phyloP scores from a whole-genome alignment of 306 rosid genomes.

The Luffa aegyptiaca region DNA sequence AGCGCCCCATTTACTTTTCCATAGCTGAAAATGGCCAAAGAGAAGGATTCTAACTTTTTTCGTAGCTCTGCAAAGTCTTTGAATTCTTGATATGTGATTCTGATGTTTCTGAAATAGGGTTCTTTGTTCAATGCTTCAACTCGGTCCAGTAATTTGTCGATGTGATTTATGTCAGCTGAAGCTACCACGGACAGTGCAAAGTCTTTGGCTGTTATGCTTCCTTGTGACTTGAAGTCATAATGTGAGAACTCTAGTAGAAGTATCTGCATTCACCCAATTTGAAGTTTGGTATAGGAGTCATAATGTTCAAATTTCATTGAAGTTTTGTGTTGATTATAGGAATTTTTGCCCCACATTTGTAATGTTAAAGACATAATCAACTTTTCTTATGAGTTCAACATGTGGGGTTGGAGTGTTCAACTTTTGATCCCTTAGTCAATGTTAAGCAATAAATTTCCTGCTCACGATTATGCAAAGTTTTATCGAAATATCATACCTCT shows the following conservation, averaged over 20 bases:
- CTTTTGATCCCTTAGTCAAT: too few relatives aligned
- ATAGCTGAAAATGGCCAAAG: constrained; percentile 63
- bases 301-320: neutral
- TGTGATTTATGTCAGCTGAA: constrained; percentile 54
- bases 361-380: too few relatives aligned
- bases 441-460: too few relatives aligned
- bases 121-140: constrained; percentile 37
- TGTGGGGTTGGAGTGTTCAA: too few relatives aligned
- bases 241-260: constrained; percentile 60
- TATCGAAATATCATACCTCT: constrained; percentile 31
- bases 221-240: constrained; percentile 45
- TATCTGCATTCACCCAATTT: constrained; percentile 26
- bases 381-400: too few relatives aligned
- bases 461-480: too few relatives aligned
- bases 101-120: constrained; percentile 19
- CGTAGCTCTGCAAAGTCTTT: constrained; percentile 52
- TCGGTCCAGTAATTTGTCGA: constrained; percentile 49
- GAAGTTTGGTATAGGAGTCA: neutral
- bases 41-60: constrained; percentile 42
- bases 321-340: neutral
- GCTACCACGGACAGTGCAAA: constrained; percentile 81
- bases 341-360: too few relatives aligned
- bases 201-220: constrained; percentile 62
- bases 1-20: constrained; percentile 61
- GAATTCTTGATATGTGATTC: constrained; percentile 53